Conservation (phyloP, 1,284 basidiomycete species). For the Papiliotrema flavescens region DNA sequence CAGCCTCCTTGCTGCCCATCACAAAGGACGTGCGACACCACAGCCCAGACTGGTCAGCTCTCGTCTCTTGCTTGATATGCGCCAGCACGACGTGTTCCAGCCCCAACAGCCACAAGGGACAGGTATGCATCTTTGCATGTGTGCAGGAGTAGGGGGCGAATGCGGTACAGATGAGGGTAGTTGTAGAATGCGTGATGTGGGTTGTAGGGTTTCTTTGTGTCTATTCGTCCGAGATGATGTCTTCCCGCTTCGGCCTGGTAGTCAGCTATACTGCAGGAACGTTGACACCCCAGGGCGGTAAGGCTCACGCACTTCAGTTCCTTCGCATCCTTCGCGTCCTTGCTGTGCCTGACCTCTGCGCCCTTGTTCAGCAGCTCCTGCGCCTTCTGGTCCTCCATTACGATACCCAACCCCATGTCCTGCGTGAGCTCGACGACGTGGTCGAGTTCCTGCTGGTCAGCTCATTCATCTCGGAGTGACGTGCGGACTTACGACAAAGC, state of each 20-base stretch:
- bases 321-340: slow-evolving; percentile 42
- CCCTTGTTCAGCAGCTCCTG: slow-evolving; percentile 43
- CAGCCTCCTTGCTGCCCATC: no score
- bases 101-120: no score
- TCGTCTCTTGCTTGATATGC: no score
- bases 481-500: slow-evolving; percentile 66
- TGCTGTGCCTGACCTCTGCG: slow-evolving; percentile 44
- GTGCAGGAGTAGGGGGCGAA: no score
- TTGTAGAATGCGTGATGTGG: no score
- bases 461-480: not conserved
- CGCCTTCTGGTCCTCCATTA: slow-evolving; percentile 44
- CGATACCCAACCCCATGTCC: slow-evolving; percentile 46
- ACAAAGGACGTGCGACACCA: no score
- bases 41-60: no score
- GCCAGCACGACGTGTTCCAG: not conserved
- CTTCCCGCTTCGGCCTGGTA: slow-evolving; percentile 44
- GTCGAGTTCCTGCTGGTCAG: slow-evolving; percentile 42
- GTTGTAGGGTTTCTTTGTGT: not conserved
- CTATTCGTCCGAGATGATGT: slow-evolving; percentile 44
- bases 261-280: slow-evolving; percentile 1
- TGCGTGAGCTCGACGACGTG: slow-evolving; percentile 50
- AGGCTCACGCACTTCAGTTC: slow-evolving; percentile 33
- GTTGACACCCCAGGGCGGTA: not conserved
- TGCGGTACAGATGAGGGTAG: no score
- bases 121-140: no score